Conservation (phyloP, 169 alveolate genomes). For the Babesia bovis region DNA sequence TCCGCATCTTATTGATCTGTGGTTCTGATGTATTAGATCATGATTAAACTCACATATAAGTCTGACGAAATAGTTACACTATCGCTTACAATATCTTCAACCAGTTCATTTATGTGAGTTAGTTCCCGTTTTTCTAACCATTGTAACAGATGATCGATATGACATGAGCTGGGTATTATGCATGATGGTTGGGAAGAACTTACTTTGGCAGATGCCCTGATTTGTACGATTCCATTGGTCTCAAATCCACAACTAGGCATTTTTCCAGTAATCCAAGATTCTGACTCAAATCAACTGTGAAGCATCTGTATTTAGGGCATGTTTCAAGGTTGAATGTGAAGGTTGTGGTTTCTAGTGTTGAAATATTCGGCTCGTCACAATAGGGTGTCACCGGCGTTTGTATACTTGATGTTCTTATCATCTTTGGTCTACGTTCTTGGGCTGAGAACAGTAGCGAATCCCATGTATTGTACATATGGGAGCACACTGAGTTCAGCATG, state of each 20-base stretch:
- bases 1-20: conserved; percentile 9
- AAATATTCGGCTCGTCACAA: not conserved
- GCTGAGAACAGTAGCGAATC: conserved; percentile 20
- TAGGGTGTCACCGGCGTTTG: not conserved
- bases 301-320: conserved; percentile 52
- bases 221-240: conserved; percentile 58
- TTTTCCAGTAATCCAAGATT: conserved; percentile 21
- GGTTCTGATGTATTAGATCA: no score
- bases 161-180: conserved; percentile 38
- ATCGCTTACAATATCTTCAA: not conserved
- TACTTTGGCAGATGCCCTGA: conserved; percentile 53
- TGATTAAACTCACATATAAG: not conserved
- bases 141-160: conserved; percentile 24
- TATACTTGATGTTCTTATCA: not conserved
- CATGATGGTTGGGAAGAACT: not conserved
- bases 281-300: conserved; percentile 36
- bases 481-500: conserved; percentile 40
- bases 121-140: conserved; percentile 17
- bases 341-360: conserved; percentile 26
- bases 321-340: conserved; percentile 41
- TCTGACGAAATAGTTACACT: not conserved
- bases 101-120: conserved; percentile 1
- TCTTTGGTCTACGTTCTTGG: not conserved
- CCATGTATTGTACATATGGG: conserved; percentile 33
- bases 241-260: conserved; percentile 43